Percentiles rank a stretch among this genome's conserved stretches.
Conservation (phyloP, 768 basidiomycete species). For the Hebeloma cylindrosporum region DNA sequence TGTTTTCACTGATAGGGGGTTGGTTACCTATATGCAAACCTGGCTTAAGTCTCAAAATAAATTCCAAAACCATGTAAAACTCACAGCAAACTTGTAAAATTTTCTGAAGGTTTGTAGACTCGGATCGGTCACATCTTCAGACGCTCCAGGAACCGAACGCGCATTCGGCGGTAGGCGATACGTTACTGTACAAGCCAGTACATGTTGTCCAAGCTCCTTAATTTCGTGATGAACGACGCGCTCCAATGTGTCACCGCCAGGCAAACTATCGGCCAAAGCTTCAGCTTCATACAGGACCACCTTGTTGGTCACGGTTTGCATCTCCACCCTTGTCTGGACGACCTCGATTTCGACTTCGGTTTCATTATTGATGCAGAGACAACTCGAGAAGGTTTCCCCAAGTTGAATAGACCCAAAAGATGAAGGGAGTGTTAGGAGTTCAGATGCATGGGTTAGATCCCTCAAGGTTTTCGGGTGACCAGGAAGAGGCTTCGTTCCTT, state of each 20-base stretch:
- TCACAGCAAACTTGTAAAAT: conserved; percentile 88
- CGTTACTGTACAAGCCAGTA: conserved; percentile 79
- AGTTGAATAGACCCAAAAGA: conserved; percentile 87
- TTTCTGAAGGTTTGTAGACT: conserved; percentile 73
- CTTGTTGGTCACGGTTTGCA: conserved; percentile 79
- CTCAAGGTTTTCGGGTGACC: conserved; percentile 83
- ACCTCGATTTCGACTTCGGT: conserved; percentile 60
- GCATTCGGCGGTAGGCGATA: conserved; percentile 71
- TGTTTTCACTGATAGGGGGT: conserved; percentile 93
- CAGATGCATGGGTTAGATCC: conserved; percentile 76
- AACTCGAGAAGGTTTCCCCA: conserved; percentile 85
- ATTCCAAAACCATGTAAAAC: conserved; percentile 25
- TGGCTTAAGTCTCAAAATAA: background rate
- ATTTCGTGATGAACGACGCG: conserved; percentile 81
- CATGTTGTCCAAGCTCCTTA: conserved; percentile 91
- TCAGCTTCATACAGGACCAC: conserved; percentile 63
- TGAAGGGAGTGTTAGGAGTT: conserved; percentile 77
- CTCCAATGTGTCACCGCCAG: conserved; percentile 62
- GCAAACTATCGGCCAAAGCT: conserved; percentile 47
- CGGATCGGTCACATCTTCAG: conserved; percentile 53
- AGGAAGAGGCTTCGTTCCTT: conserved; percentile 65
- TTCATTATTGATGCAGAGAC: conserved; percentile 83
- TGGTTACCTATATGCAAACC: conserved; percentile 64
- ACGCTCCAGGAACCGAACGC: conserved; percentile 47
- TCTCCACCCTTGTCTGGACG: conserved; percentile 72